phyloP scores from a whole-genome alignment of 495 filamentous ascomycete genomes.

The Cercophora samala region DNA sequence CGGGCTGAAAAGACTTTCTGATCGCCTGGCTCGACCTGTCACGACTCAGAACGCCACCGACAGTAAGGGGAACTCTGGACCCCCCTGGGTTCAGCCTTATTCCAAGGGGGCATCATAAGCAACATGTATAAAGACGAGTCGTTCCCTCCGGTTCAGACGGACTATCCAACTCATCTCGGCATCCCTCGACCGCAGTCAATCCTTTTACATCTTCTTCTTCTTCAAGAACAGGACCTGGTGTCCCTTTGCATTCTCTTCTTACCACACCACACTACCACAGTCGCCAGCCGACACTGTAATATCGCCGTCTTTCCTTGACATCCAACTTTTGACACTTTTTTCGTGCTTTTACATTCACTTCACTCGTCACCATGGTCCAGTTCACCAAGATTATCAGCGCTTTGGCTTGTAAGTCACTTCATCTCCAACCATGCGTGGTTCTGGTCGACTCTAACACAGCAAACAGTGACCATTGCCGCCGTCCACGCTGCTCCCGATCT shows the following conservation, averaged over 20 bases:
- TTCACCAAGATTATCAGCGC: slow-evolving; percentile 21
- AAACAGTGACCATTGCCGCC: slow-evolving; percentile 48
- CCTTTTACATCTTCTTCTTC: slow-evolving; percentile 11
- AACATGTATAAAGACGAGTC: slow-evolving; percentile 13
- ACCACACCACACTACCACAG: not conserved
- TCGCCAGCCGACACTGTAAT: not conserved
- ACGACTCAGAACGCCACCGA: slow-evolving; percentile 4
- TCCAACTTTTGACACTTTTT: not conserved
- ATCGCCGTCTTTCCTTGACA: not conserved
- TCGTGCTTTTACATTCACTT: not conserved
- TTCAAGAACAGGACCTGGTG: slow-evolving; percentile 15
- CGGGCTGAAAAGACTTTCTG: not conserved
- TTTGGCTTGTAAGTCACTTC: slow-evolving; percentile 21
- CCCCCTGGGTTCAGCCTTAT: not conserved
- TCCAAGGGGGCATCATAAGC: not conserved
- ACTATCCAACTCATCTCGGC: slow-evolving; percentile 7
- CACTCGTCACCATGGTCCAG: slow-evolving; percentile 26
- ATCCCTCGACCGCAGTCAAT: slow-evolving; percentile 10
- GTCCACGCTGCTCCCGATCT: slow-evolving; percentile 53
- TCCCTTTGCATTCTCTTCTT: slow-evolving; percentile 13
- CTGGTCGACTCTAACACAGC: not conserved
- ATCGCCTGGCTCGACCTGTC: not conserved
- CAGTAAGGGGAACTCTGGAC: slow-evolving; percentile 2
- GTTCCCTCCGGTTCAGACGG: not conserved
- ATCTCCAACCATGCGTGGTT: no score